Evolutionary conservation across 768 basidiomycete genomes (phyloP).

Genomic region (Pisolithus microcarpus): DNA sequence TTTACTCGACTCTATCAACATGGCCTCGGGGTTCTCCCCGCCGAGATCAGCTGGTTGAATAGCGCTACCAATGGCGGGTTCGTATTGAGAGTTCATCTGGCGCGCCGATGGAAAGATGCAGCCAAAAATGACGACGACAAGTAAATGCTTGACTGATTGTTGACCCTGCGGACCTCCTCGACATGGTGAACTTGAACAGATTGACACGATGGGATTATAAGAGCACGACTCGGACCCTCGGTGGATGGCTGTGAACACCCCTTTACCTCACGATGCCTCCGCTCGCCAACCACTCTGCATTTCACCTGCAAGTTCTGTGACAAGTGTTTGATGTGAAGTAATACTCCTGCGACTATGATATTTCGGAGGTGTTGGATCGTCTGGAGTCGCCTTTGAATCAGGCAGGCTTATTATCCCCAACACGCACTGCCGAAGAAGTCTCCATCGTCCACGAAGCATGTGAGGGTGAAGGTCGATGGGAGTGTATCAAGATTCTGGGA

Average conservation of each 20-base stretch:
- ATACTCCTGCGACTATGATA: constrained; percentile 24
- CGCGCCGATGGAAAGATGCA: too few species aligned
- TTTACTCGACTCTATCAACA: too few species aligned
- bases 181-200: too few species aligned
- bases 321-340: constrained; percentile 42
- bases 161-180: too few species aligned
- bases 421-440: constrained; percentile 53
- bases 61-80: too few species aligned
- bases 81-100: too few species aligned
- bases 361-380: constrained; percentile 23
- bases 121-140: too few species aligned
- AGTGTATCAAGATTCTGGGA: constrained; percentile 54
- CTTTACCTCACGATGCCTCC: constrained; percentile 29
- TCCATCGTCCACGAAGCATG: constrained; percentile 48
- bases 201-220: too few species aligned
- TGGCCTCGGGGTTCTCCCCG: too few species aligned
- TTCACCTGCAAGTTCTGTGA: constrained; percentile 41
- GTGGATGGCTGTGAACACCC: not conserved
- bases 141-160: too few species aligned
- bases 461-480: constrained; percentile 41
- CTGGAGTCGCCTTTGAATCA: constrained; percentile 25
- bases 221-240: too few species aligned
- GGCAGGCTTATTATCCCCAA: constrained; percentile 45
- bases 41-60: too few species aligned
- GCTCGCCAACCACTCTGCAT: constrained; percentile 37